These are phyloP conservation scores for Dioscorea zingiberensis DNA, from an alignment of 106 monocot genomes.

Conservation along the genomic window DNA sequence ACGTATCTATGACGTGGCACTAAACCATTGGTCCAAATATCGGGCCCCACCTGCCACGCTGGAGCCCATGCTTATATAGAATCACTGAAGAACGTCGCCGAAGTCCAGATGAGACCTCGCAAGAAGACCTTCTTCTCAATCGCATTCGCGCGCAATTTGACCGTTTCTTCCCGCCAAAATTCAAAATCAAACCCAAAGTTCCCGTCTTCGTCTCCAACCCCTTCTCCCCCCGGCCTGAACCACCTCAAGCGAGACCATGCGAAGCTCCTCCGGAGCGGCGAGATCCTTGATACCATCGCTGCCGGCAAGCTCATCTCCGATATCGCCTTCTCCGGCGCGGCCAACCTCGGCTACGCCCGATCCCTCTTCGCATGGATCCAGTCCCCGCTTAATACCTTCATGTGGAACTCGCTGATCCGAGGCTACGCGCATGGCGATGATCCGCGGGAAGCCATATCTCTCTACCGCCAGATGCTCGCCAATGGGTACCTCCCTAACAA, in stretches of 20 bases:
- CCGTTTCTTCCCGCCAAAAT: not conserved
- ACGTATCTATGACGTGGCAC: too few species aligned
- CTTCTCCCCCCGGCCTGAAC: not conserved
- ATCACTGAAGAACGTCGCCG: too few species aligned
- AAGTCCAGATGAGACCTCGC: too few species aligned
- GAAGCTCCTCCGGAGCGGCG: slow-evolving; percentile 26
- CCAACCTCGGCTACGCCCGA: slow-evolving; percentile 15
- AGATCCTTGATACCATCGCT: slow-evolving; percentile 17
- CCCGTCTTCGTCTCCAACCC: not conserved
- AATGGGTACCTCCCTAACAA: slow-evolving; percentile 38
- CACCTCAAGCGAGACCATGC: slow-evolving; percentile 30
- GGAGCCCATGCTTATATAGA: too few species aligned
- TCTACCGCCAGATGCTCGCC: slow-evolving; percentile 35
- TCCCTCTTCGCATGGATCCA: slow-evolving; percentile 10
- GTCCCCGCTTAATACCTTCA: slow-evolving; percentile 19
- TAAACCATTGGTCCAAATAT: too few species aligned
- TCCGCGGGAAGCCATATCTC: slow-evolving; percentile 22
- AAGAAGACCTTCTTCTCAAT: too few species aligned
- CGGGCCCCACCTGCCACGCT: too few species aligned
- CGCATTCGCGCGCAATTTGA: not conserved
- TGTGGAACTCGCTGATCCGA: slow-evolving; percentile 29
- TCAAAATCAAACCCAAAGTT: not conserved
- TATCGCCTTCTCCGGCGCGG: slow-evolving; percentile 14
- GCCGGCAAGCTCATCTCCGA: slow-evolving; percentile 27
- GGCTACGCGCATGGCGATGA: slow-evolving; percentile 30